Evolutionary conservation across 1,139 yeast species (phyloP).

Genomic region (Pichia sp.): DNA sequence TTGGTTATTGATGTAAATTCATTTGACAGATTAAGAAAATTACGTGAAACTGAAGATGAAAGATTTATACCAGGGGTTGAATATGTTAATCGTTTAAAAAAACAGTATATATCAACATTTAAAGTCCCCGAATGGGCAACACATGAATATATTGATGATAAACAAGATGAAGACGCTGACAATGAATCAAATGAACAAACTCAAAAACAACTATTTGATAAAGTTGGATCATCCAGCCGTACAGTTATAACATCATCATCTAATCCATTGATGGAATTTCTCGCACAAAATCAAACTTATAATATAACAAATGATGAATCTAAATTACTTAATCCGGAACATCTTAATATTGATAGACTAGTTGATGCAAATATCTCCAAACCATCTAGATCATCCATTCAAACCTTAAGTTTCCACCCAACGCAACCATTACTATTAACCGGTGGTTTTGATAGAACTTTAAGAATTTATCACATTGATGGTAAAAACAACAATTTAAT

Average conservation of each 20-base stretch:
- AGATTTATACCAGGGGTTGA: conserved; percentile 54
- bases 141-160: conserved; percentile 29
- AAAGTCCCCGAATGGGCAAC: conserved; percentile 86
- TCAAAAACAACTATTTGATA: conserved; percentile 31
- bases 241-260: conserved; percentile 38
- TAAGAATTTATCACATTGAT: conserved; percentile 83
- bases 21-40: conserved; percentile 60
- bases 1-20: conserved; percentile 53
- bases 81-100: conserved; percentile 65
- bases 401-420: conserved; percentile 78
- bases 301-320: conserved; percentile 37
- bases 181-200: conserved; percentile 22
- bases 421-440: conserved; percentile 77
- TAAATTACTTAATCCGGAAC: conserved; percentile 62
- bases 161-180: conserved; percentile 25
- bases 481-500: conserved; percentile 81
- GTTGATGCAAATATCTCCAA: conserved; percentile 78
- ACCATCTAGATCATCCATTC: conserved; percentile 71
- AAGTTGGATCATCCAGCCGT: conserved; percentile 29
- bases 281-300: conserved; percentile 54
- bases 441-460: conserved; percentile 87
- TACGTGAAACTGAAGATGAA: conserved; percentile 61
- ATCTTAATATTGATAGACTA: conserved; percentile 67
- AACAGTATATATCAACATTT: conserved; percentile 80
- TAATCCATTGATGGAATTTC: conserved; percentile 52